Percentiles rank a stretch among this genome's conserved stretches.
Conservation (phyloP, 768 basidiomycete genomes). For the Hericium coralloides region DNA sequence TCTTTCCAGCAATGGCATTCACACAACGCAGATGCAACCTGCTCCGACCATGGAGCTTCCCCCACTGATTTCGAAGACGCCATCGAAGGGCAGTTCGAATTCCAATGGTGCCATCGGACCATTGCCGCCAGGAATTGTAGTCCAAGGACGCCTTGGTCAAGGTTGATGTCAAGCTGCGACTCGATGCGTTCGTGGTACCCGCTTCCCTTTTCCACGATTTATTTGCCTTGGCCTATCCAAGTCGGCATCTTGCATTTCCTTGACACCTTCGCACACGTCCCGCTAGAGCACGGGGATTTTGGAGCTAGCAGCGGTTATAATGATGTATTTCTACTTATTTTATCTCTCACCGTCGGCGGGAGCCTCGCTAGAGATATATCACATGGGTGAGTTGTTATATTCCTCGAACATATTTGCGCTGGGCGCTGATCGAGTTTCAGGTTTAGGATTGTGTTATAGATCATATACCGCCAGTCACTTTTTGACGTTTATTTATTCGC, state of each 20-base stretch:
- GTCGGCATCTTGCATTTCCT: not conserved
- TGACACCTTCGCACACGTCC: too few species aligned
- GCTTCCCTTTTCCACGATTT: too few species aligned
- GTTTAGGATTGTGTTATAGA: not conserved
- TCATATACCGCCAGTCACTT: not conserved
- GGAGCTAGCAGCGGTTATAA: too few species aligned
- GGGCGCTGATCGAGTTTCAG: not conserved
- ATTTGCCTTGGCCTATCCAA: too few species aligned
- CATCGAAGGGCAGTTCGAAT: constrained; percentile 1
- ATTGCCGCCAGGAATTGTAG: too few species aligned
- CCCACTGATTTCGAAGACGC: constrained; percentile 1
- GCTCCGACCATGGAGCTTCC: constrained; percentile 11
- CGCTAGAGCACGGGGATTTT: too few species aligned
- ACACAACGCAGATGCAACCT: constrained; percentile 14
- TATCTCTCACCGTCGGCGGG: not conserved
- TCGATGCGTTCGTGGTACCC: too few species aligned
- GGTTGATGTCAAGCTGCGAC: not conserved
- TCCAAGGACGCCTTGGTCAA: not conserved
- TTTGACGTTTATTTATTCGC: not conserved
- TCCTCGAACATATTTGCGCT: not conserved
- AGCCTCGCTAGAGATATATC: not conserved
- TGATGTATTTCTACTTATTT: not conserved
- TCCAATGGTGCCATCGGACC: too few species aligned
- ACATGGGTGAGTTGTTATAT: not conserved
- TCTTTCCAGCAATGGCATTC: constrained; percentile 9